Evolutionary conservation across 768 basidiomycete genomes (phyloP).

Genomic region (Collybia sp.): DNA sequence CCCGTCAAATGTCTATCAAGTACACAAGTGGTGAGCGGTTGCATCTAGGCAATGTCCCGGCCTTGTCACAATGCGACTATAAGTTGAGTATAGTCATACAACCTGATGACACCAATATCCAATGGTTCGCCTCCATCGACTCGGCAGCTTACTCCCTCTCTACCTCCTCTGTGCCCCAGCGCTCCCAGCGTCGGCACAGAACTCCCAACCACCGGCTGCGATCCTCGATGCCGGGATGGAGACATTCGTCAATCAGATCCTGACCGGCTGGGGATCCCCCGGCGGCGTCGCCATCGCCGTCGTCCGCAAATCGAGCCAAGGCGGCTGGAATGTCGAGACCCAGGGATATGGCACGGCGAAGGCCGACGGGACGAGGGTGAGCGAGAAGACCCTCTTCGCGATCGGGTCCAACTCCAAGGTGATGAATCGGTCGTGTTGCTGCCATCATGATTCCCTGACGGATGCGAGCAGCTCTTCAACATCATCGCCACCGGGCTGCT

Average conservation of each 20-base stretch:
- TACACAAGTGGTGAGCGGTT: no score
- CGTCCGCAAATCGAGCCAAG: slow-evolving; percentile 1
- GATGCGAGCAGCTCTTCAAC: slow-evolving; percentile 17
- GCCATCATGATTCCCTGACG: no score
- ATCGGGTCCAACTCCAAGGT: slow-evolving; percentile 29
- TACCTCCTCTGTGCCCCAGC: no score
- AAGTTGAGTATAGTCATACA: no score
- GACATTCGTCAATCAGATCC: slow-evolving; percentile 6
- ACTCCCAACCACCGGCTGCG: not conserved
- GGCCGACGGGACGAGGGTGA: slow-evolving; percentile 15
- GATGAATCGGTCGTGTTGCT: not conserved
- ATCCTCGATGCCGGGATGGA: slow-evolving; percentile 3
- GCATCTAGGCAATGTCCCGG: no score
- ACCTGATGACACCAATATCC: no score
- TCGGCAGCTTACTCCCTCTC: no score
- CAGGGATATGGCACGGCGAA: slow-evolving; percentile 24
- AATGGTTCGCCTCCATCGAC: no score
- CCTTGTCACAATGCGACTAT: no score
- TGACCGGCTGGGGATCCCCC: slow-evolving; percentile 6
- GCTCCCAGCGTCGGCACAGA: no score
- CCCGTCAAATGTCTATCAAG: no score
- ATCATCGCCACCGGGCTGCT: slow-evolving; percentile 19
- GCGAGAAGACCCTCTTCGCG: slow-evolving; percentile 19
- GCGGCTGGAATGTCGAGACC: slow-evolving; percentile 17
- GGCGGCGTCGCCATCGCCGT: slow-evolving; percentile 7